phyloP scores from a whole-genome alignment of 2,329 filamentous ascomycete genomes.

The Fusarium veterinarium region DNA sequence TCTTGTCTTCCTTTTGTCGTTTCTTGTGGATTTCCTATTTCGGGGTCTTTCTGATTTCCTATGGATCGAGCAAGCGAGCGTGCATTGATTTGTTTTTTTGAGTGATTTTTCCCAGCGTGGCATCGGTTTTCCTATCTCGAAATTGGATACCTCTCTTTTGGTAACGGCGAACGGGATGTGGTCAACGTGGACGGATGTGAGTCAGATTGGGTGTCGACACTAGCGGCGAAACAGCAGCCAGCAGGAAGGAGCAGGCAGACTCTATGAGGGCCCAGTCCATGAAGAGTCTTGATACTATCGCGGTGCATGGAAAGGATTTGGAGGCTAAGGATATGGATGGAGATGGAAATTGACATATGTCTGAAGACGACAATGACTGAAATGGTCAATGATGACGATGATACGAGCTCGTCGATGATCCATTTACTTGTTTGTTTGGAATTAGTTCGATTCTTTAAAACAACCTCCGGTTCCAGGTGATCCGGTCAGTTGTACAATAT shows the following conservation, averaged over 20 bases:
- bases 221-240: conserved; percentile 40
- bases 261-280: conserved; percentile 44
- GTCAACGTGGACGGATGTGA: conserved; percentile 12
- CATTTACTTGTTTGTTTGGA: conserved; percentile 36
- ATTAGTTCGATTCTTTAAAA: conserved; percentile 39
- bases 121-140: conserved; percentile 40
- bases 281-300: conserved; percentile 36
- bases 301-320: conserved; percentile 23
- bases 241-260: conserved; percentile 39
- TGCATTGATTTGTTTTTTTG: conserved; percentile 48
- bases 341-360: conserved; percentile 37
- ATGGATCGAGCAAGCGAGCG: conserved; percentile 53
- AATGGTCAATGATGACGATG: conserved; percentile 46
- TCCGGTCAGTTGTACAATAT: conserved; percentile 40
- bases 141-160: conserved; percentile 42
- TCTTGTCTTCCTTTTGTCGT: conserved; percentile 49
- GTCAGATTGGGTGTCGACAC: conserved; percentile 13
- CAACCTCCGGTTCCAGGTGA: conserved; percentile 41
- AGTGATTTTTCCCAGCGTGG: conserved; percentile 48
- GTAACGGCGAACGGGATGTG: conserved; percentile 37
- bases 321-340: conserved; percentile 10
- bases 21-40: conserved; percentile 47
- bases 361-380: conserved; percentile 39
- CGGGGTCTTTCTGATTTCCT: conserved; percentile 48
- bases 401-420: conserved; percentile 42